phyloP scores from a whole-genome alignment of 2,329 filamentous ascomycete genomes.

The Epichloe coenophiala region DNA sequence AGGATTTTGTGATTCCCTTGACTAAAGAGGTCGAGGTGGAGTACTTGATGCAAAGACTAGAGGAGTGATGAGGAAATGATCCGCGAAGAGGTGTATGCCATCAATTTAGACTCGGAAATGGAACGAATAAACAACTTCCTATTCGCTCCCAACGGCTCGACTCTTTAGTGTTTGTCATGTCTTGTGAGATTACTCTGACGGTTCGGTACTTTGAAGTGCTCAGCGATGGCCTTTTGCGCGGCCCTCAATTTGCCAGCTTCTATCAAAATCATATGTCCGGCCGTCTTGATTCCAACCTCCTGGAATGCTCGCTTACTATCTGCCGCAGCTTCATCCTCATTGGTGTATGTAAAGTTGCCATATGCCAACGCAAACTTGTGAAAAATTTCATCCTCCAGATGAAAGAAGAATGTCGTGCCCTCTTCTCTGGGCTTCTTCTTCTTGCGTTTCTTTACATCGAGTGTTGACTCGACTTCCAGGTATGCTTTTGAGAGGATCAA shows the following conservation, averaged over 20 bases:
- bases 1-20: conserved; percentile 84
- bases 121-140: too few relatives aligned
- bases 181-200: too few relatives aligned
- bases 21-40: conserved; percentile 99
- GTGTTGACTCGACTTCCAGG: conserved; percentile 66
- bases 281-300: conserved; percentile 75
- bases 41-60: conserved; percentile 87
- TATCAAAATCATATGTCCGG: conserved; percentile 76
- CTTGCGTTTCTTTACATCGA: conserved; percentile 50
- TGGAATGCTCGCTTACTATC: conserved; percentile 94
- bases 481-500: conserved; percentile 88
- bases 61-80: conserved; percentile 14
- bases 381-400: conserved; percentile 86
- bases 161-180: too few relatives aligned
- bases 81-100: neutral
- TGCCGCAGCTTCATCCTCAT: conserved; percentile 65
- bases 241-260: conserved; percentile 63
- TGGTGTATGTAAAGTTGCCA: conserved; percentile 65
- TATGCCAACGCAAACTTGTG: conserved; percentile 59
- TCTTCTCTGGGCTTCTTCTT: conserved; percentile 53
- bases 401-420: conserved; percentile 71
- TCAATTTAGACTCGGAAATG: too few relatives aligned
- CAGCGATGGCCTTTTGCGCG: conserved; percentile 61
- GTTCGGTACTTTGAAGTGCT: conserved; percentile 46
- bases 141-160: too few relatives aligned